Conservation (phyloP, 2,329 filamentous ascomycete genomes). For the Penicillium frequentans region DNA sequence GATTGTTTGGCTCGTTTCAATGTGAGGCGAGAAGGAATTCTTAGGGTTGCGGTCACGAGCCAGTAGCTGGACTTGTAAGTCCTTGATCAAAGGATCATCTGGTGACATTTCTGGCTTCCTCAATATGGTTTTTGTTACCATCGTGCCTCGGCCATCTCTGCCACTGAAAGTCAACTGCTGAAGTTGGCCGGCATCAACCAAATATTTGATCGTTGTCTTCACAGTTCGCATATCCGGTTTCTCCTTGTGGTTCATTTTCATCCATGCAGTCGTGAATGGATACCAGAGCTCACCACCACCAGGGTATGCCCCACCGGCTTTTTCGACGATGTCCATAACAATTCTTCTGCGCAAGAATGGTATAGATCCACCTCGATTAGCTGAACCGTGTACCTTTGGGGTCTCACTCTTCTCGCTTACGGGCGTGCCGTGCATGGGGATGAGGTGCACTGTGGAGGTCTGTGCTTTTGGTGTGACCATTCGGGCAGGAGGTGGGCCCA, state of each 20-base stretch:
- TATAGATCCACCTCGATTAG: slow-evolving; percentile 41
- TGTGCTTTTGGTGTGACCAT: background rate
- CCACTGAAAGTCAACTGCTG: slow-evolving; percentile 55
- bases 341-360: slow-evolving; percentile 50
- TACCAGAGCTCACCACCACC: slow-evolving; percentile 56
- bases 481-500: background rate
- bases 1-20: slow-evolving; percentile 38
- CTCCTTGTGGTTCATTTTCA: slow-evolving; percentile 43
- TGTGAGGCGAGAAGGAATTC: slow-evolving; percentile 47
- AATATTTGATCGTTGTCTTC: slow-evolving; percentile 48
- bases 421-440: background rate
- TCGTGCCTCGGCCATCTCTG: slow-evolving; percentile 47
- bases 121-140: slow-evolving; percentile 53
- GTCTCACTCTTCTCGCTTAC: background rate
- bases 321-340: slow-evolving; percentile 55
- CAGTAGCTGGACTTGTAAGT: slow-evolving; percentile 53
- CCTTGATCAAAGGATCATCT: slow-evolving; percentile 46
- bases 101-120: slow-evolving; percentile 48
- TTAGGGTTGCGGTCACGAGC: slow-evolving; percentile 37
- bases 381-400: background rate
- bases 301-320: slow-evolving; percentile 57
- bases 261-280: slow-evolving; percentile 57
- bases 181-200: slow-evolving; percentile 53
- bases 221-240: slow-evolving; percentile 56
- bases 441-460: background rate